Percentiles rank a stretch among this genome's conserved stretches.
These are phyloP conservation scores for Xylariales sp. DNA, from an alignment of 2,329 filamentous ascomycete genomes.

Conservation along the genomic window DNA sequence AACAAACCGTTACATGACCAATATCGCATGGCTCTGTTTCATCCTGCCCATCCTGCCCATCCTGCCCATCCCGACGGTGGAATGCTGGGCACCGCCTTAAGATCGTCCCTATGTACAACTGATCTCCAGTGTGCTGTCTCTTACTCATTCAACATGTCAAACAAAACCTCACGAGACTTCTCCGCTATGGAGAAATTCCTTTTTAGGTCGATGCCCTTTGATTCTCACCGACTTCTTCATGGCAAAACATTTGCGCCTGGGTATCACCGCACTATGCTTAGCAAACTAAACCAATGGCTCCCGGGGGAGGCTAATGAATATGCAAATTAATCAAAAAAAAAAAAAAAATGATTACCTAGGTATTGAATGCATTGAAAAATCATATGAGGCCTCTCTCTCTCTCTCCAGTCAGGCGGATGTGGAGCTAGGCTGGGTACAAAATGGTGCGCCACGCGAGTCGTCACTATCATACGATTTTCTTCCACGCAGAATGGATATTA, in stretches of 20 bases:
- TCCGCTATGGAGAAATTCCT: slow-evolving; percentile 14
- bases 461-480: slow-evolving; percentile 35
- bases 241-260: slow-evolving; percentile 21
- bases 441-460: slow-evolving; percentile 30
- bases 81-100: slow-evolving; percentile 25
- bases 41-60: slow-evolving; percentile 29
- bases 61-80: slow-evolving; percentile 27
- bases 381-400: slow-evolving; percentile 1
- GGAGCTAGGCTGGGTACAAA: slow-evolving; percentile 31
- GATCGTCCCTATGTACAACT: slow-evolving; percentile 31
- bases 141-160: slow-evolving; percentile 30
- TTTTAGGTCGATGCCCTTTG: slow-evolving; percentile 9
- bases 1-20: slow-evolving; percentile 32
- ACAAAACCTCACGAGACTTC: slow-evolving; percentile 15
- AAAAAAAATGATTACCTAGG: background rate
- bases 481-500: slow-evolving; percentile 13
- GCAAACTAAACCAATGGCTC: background rate
- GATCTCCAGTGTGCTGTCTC: slow-evolving; percentile 35
- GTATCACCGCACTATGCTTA: slow-evolving; percentile 27
- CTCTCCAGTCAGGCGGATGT: slow-evolving; percentile 26
- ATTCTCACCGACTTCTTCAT: slow-evolving; percentile 34
- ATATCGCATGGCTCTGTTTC: slow-evolving; percentile 35
- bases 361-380: background rate
- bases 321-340: background rate
- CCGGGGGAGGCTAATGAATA: too few species aligned